Conservation (phyloP, 148 eudicot genomes). For the Rhododendron mucronatum region DNA sequence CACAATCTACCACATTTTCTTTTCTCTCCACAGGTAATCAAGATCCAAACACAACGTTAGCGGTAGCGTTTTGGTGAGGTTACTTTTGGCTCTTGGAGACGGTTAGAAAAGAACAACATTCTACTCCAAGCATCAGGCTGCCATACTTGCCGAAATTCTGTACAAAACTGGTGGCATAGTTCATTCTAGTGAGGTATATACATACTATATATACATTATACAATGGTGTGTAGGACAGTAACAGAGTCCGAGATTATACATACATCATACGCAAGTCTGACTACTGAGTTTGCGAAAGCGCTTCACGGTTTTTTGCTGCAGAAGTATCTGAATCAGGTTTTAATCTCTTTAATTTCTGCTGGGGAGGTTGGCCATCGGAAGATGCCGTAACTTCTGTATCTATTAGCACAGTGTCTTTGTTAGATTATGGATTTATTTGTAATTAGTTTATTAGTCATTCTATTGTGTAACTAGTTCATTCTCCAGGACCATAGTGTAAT, state of each 20-base stretch:
- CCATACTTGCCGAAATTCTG: neutral
- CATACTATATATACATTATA: neutral
- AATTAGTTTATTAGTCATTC: too few relatives aligned
- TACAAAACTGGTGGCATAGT: neutral
- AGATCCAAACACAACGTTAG: neutral
- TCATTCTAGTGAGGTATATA: neutral
- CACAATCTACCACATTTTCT: neutral
- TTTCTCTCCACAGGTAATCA: neutral
- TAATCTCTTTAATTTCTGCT: slow-evolving; percentile 56
- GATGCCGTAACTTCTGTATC: slow-evolving; percentile 78
- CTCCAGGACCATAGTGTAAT: too few relatives aligned
- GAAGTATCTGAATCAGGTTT: slow-evolving; percentile 35
- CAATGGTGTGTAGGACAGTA: neutral
- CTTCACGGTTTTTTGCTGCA: slow-evolving; percentile 36
- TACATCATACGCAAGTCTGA: neutral
- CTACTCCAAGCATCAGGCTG: neutral
- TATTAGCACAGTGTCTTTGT: slow-evolving; percentile 44
- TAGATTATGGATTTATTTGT: too few relatives aligned
- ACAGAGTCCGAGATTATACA: neutral
- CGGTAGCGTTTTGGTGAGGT: neutral
- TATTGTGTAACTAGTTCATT: too few relatives aligned
- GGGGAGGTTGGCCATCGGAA: slow-evolving; percentile 80
- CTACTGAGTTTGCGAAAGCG: slow-evolving; percentile 33
- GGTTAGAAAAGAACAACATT: neutral
- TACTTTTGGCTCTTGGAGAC: neutral